Conservation (phyloP, 345 rosid species). For the Hypericum perforatum region DNA sequence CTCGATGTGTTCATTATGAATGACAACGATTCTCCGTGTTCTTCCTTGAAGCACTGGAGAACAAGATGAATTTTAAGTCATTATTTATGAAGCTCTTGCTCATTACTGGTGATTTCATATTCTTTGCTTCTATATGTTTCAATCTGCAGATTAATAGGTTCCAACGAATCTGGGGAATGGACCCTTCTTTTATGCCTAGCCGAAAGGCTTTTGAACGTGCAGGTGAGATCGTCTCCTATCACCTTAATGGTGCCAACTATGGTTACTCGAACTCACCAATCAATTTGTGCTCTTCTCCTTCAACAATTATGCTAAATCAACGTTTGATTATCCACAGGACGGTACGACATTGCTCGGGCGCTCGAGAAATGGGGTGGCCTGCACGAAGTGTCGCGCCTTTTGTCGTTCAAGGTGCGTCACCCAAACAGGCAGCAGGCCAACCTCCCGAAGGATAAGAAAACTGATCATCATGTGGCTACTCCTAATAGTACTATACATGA, state of each 20-base stretch:
- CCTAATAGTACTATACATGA: conserved; percentile 9
- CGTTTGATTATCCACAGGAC: conserved; percentile 32
- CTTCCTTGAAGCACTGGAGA: no score
- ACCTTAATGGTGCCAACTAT: no score
- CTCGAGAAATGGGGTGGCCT: conserved; percentile 97
- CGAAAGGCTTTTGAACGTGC: conserved; percentile 95
- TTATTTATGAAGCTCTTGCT: no score
- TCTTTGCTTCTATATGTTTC: not conserved
- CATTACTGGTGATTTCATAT: not conserved
- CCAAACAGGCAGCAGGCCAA: conserved; percentile 41
- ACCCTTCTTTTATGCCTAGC: conserved; percentile 87
- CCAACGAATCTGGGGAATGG: conserved; percentile 95
- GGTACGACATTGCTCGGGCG: conserved; percentile 91
- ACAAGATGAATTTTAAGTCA: no score
- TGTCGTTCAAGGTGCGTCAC: conserved; percentile 69
- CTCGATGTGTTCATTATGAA: no score
- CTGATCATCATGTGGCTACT: conserved; percentile 20
- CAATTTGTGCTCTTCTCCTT: not conserved
- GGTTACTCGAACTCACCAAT: not conserved
- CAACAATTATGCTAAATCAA: no score
- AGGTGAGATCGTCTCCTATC: conserved; percentile 27
- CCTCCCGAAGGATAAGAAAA: conserved; percentile 32
- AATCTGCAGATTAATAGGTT: conserved; percentile 49
- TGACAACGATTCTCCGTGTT: no score
- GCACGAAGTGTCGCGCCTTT: conserved; percentile 70